phyloP scores from a whole-genome alignment of 305 asterid genomes.

The Solanum hybrid region DNA sequence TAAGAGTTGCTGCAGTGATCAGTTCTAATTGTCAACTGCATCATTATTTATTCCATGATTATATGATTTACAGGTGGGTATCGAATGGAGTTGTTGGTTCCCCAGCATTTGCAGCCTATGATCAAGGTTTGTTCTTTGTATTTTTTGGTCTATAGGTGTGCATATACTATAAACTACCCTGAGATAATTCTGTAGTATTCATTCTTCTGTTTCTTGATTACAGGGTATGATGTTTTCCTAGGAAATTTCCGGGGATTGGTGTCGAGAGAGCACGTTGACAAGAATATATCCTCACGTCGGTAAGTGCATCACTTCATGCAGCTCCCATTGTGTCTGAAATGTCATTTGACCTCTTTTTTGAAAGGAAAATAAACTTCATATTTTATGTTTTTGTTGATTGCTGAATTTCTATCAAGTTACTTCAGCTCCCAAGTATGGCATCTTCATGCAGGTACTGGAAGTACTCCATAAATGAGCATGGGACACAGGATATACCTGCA shows the following conservation, averaged over 20 bases:
- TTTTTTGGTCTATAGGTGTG: background rate
- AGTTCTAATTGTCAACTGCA: background rate
- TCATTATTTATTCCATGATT: constrained; percentile 3
- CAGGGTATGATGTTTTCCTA: constrained; percentile 94
- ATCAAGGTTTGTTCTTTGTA: constrained; percentile 65
- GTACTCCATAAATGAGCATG: constrained; percentile 89
- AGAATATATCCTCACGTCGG: constrained; percentile 70
- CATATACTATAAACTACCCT: background rate
- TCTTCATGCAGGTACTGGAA: constrained; percentile 65
- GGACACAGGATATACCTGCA: constrained; percentile 85
- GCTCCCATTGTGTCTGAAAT: background rate
- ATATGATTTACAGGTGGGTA: constrained; percentile 67
- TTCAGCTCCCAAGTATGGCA: background rate
- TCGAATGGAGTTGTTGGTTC: constrained; percentile 97
- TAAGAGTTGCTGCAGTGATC: background rate
- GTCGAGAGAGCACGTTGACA: constrained; percentile 84
- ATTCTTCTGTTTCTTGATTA: constrained; percentile 13
- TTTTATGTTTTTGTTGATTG: background rate
- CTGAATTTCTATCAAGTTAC: background rate
- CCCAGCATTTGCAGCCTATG: constrained; percentile 98
- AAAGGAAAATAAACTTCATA: background rate
- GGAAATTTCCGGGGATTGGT: constrained; percentile 96
- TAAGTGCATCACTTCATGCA: constrained; percentile 33
- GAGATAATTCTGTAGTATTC: constrained; percentile 1
- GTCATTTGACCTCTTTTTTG: background rate